Conservation (phyloP, 139 green algal species). For the Chlorella sorokiniana region DNA sequence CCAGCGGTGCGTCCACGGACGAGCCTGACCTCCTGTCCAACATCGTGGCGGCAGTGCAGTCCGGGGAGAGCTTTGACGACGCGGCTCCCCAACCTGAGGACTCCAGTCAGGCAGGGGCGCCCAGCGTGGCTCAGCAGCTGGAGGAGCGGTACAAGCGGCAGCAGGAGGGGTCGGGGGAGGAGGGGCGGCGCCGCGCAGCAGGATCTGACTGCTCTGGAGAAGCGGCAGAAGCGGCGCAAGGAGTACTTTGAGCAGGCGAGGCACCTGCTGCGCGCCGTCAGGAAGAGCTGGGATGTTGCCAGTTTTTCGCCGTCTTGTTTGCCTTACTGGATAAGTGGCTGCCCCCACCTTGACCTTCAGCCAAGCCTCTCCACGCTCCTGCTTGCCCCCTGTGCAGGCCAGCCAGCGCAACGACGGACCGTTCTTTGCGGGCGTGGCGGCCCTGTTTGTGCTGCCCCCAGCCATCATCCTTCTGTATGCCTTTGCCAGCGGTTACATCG, state of each 20-base stretch:
- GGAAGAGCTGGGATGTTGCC: not conserved
- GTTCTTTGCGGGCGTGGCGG: conserved; percentile 16
- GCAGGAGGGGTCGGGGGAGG: not conserved
- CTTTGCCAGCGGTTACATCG: conserved; percentile 33
- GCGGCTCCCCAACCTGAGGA: too few species aligned
- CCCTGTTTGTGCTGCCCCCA: conserved; percentile 30
- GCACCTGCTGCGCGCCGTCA: not conserved
- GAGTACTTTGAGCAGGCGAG: conserved; percentile 36
- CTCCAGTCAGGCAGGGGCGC: not conserved
- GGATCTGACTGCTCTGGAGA: conserved; percentile 3
- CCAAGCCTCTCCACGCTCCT: not conserved
- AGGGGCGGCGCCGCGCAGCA: not conserved
- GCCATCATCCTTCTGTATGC: conserved; percentile 29
- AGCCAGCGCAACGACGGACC: conserved; percentile 25
- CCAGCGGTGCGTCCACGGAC: not conserved
- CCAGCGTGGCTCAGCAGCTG: conserved; percentile 24
- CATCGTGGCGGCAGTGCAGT: conserved; percentile 1
- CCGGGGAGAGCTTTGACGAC: not conserved
- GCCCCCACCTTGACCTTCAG: too few species aligned
- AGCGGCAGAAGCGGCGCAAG: conserved; percentile 29
- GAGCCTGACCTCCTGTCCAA: not conserved
- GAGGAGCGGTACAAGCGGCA: not conserved
- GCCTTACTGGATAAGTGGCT: too few species aligned
- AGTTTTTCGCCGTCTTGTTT: not conserved
- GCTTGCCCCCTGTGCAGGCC: conserved; percentile 1